phyloP scores from a whole-genome alignment of 768 basidiomycete genomes.

The Xerocomus spinulosus region DNA sequence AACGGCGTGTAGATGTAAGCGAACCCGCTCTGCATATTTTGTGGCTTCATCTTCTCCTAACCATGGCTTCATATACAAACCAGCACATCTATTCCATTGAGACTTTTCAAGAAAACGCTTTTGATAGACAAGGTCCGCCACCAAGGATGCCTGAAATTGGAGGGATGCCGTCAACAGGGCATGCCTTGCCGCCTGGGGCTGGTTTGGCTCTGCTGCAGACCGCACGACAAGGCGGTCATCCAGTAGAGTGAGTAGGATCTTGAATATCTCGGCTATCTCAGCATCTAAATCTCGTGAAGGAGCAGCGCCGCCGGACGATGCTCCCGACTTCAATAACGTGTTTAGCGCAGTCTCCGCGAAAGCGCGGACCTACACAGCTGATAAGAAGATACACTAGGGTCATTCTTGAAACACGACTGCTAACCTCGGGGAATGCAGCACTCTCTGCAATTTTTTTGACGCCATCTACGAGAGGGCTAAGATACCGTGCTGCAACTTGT shows the following conservation, averaged over 20 bases:
- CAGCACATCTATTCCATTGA: constrained; percentile 69
- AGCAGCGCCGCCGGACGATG: constrained; percentile 67
- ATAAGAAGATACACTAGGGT: constrained; percentile 12
- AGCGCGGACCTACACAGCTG: constrained; percentile 66
- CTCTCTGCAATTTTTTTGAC: constrained; percentile 85
- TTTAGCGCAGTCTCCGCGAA: constrained; percentile 81
- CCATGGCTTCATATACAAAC: constrained; percentile 70
- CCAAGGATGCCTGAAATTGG: constrained; percentile 66
- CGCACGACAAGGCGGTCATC: constrained; percentile 42
- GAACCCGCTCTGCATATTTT: constrained; percentile 58
- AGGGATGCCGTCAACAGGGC: constrained; percentile 57
- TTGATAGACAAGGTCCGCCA: constrained; percentile 69
- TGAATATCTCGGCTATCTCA: constrained; percentile 55
- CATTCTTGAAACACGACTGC: constrained; percentile 14
- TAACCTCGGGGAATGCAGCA: constrained; percentile 92
- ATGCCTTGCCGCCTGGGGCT: constrained; percentile 49
- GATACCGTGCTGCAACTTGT: constrained; percentile 82
- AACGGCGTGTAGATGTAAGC: constrained; percentile 69
- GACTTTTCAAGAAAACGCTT: constrained; percentile 51
- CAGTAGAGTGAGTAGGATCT: constrained; percentile 56
- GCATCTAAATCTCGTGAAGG: constrained; percentile 65
- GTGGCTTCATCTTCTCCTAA: constrained; percentile 44
- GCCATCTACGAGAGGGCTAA: constrained; percentile 82
- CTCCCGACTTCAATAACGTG: constrained; percentile 79
- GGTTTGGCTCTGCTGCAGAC: constrained; percentile 44